Evolutionary conservation across 2,329 filamentous ascomycete species (phyloP).

Genomic region (Colletotrichum agaves): DNA sequence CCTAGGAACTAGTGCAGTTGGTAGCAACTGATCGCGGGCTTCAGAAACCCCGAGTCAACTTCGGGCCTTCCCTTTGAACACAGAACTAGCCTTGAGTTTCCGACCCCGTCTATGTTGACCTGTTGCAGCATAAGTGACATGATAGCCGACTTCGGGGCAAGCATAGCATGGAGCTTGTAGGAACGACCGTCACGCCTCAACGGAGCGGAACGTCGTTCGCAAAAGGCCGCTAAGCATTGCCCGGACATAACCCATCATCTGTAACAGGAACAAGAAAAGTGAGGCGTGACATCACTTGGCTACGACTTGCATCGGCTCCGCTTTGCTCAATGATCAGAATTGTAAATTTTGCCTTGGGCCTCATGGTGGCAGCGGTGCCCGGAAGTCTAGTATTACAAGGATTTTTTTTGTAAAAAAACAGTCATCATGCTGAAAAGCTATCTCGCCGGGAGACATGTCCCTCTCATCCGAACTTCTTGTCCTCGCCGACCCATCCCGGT

Average conservation of each 20-base stretch:
- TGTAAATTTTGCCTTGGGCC: constrained; percentile 6
- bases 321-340: not conserved
- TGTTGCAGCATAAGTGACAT: too few species aligned
- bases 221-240: not conserved
- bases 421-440: constrained; percentile 36
- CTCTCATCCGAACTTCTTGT: constrained; percentile 27
- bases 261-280: not conserved
- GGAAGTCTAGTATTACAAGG: constrained; percentile 33
- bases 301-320: not conserved
- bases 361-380: constrained; percentile 23
- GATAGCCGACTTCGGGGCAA: not conserved
- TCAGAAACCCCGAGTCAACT: too few species aligned
- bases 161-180: not conserved
- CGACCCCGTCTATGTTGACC: too few species aligned
- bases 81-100: too few species aligned
- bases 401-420: constrained; percentile 20
- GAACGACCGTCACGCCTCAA: too few species aligned
- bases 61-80: too few species aligned
- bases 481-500: constrained; percentile 28
- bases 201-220: not conserved
- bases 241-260: not conserved
- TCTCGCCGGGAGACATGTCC: constrained; percentile 7
- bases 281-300: not conserved
- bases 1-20: too few species aligned
- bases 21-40: too few species aligned